A percentile compares a stretch with the other conserved stretches of the same genome.
Conservation (phyloP, 116 monocot species). For the Papilionanthe hybrid region DNA sequence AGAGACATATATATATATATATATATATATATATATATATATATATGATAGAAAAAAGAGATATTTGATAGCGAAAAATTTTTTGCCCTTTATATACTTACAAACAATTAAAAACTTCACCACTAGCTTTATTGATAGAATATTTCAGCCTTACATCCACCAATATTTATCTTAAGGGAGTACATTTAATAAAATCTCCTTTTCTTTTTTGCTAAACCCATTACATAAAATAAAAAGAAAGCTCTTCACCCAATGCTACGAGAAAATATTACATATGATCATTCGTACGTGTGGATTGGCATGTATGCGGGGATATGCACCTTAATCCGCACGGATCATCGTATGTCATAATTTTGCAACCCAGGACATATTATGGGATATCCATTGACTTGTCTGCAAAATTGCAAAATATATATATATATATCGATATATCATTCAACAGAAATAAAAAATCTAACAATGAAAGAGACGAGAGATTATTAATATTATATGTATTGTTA, state of each 20-base stretch:
- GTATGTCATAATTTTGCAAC: too few species aligned
- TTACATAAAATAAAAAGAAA: neutral
- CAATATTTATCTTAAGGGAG: neutral
- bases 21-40: too few species aligned
- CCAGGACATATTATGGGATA: neutral
- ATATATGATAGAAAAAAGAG: too few species aligned
- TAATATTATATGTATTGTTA: too few species aligned
- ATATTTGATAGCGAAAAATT: too few species aligned
- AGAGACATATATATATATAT: too few species aligned
- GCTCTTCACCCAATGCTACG: neutral
- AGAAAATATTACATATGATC: too few species aligned
- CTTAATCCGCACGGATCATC: too few species aligned
- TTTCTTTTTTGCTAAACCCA: neutral
- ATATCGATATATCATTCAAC: neutral
- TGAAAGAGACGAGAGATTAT: neutral
- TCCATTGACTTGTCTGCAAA: neutral
- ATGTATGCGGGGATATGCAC: too few species aligned
- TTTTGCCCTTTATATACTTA: too few species aligned
- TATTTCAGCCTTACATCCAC: neutral
- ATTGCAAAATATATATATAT: neutral
- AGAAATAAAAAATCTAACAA: neutral
- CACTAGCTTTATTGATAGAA: neutral
- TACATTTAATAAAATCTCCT: neutral
- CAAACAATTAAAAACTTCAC: too few species aligned
- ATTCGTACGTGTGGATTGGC: too few species aligned